phyloP scores from a whole-genome alignment of 805 yeast species.

The Wickerhamiella qilinensis region DNA sequence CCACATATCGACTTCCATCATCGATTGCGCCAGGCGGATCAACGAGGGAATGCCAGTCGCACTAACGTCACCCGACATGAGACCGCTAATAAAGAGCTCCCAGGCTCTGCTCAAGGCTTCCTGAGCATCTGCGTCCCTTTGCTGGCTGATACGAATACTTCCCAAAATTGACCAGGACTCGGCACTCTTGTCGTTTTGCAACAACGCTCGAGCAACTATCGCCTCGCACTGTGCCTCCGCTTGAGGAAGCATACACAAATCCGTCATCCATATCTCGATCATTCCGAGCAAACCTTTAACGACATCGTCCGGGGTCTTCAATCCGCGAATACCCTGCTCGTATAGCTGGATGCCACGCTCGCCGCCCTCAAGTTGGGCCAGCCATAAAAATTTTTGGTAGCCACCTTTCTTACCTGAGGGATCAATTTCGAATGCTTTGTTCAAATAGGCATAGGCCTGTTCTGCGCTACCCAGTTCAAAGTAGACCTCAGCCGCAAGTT shows the following conservation, averaged over 20 bases:
- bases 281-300: slow-evolving; percentile 68
- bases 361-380: slow-evolving; percentile 88
- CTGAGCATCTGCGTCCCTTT: slow-evolving; percentile 52
- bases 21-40: slow-evolving; percentile 51
- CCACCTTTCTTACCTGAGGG: slow-evolving; percentile 47
- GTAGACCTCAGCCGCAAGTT: slow-evolving; percentile 51
- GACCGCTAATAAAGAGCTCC: slow-evolving; percentile 42
- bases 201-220: slow-evolving; percentile 47
- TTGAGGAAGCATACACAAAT: slow-evolving; percentile 80
- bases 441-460: slow-evolving; percentile 50
- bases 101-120: slow-evolving; percentile 55
- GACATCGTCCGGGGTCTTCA: slow-evolving; percentile 20
- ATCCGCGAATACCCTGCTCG: slow-evolving; percentile 42
- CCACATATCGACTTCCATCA: slow-evolving; percentile 60
- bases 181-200: slow-evolving; percentile 38
- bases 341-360: slow-evolving; percentile 47
- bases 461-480: slow-evolving; percentile 71
- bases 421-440: slow-evolving; percentile 50
- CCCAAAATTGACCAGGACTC: slow-evolving; percentile 74
- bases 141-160: slow-evolving; percentile 81
- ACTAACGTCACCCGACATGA: slow-evolving; percentile 24
- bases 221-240: slow-evolving; percentile 73
- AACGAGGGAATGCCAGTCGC: slow-evolving; percentile 46
- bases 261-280: slow-evolving; percentile 92
- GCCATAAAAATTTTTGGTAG: slow-evolving; percentile 62